phyloP scores from a whole-genome alignment of 441 rosid species.

The Populus hybrid region DNA sequence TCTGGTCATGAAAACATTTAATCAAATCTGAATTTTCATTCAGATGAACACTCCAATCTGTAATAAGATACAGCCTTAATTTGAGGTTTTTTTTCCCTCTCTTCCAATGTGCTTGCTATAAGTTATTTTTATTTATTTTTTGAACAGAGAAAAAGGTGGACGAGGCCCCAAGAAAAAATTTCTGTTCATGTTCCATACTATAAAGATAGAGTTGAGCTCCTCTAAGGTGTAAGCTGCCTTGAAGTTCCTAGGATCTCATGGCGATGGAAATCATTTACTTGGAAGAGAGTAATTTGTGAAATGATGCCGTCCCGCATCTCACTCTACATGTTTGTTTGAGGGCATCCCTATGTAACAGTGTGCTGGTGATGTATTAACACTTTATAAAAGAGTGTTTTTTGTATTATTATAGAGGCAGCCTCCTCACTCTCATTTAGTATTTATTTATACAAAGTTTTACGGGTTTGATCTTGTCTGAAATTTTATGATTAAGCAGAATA shows the following conservation, averaged over 20 bases:
- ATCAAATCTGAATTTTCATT: no score
- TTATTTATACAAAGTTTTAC: slow-evolving; percentile 5
- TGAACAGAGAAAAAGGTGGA: slow-evolving; percentile 62
- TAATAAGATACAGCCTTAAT: not conserved
- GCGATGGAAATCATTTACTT: slow-evolving; percentile 23
- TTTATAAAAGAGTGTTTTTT: slow-evolving; percentile 29
- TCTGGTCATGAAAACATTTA: no score
- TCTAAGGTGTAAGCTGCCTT: not conserved
- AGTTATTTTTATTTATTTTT: slow-evolving; percentile 3
- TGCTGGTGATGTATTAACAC: slow-evolving; percentile 27
- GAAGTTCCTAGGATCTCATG: slow-evolving; percentile 14
- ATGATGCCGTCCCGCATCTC: slow-evolving; percentile 27
- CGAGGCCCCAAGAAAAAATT: slow-evolving; percentile 41
- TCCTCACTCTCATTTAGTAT: not conserved
- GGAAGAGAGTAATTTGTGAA: slow-evolving; percentile 30
- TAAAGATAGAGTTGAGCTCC: slow-evolving; percentile 19
- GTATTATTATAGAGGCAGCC: slow-evolving; percentile 20
- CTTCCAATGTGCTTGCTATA: not conserved
- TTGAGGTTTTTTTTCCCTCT: not conserved
- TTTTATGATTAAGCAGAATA: no score
- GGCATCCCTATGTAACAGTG: slow-evolving; percentile 28
- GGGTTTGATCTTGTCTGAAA: no score
- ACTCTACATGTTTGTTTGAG: slow-evolving; percentile 16
- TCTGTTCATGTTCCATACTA: slow-evolving; percentile 56
- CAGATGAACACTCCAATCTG: no score